Percentiles rank a stretch among this genome's conserved stretches.
These are phyloP conservation scores for Fusarium sp. DNA, from an alignment of 2,329 filamentous ascomycete species.

Conservation along the genomic window DNA sequence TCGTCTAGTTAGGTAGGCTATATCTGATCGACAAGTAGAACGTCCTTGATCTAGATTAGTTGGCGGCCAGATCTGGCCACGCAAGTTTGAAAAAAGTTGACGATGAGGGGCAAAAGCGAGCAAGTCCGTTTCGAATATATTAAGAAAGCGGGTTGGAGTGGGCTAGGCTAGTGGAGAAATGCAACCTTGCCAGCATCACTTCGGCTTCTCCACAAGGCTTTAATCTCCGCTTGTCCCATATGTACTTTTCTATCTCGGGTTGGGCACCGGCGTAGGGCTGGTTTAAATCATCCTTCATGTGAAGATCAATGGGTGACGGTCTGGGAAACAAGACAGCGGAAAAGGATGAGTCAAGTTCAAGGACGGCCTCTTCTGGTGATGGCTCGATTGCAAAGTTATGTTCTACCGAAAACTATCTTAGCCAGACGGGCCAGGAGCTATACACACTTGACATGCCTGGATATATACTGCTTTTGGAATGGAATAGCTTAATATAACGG, in stretches of 20 bases:
- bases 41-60: not conserved
- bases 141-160: not conserved
- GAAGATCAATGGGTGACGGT: not conserved
- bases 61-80: not conserved
- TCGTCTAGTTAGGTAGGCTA: not conserved
- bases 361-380: not conserved
- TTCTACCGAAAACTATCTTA: not conserved
- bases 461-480: not conserved
- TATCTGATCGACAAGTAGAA: not conserved
- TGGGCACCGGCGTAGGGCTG: not conserved
- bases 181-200: not conserved
- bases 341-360: not conserved
- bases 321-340: not conserved
- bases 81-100: not conserved
- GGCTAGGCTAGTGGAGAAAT: not conserved
- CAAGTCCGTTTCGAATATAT: not conserved
- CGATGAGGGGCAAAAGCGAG: not conserved
- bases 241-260: not conserved
- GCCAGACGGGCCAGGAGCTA: not conserved
- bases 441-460: not conserved
- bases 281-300: not conserved
- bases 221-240: not conserved
- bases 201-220: not conserved
- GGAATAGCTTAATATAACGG: not conserved
- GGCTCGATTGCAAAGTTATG: not conserved